These are phyloP conservation scores for Neurospora sp. DNA, from an alignment of 495 filamentous ascomycete genomes.

Conservation along the genomic window DNA sequence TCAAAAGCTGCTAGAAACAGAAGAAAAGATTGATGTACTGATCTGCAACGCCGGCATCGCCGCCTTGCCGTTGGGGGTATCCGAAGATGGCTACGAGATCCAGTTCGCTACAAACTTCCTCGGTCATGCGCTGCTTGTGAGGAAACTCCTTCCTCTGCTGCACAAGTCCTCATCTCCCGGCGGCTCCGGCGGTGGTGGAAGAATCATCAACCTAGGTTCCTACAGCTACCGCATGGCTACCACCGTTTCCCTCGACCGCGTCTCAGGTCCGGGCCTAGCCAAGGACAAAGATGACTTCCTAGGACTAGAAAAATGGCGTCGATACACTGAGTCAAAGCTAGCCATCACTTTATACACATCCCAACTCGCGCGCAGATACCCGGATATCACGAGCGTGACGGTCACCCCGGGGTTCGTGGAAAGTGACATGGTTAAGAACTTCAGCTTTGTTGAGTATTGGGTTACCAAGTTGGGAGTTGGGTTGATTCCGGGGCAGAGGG, in stretches of 20 bases:
- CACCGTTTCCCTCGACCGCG: neutral
- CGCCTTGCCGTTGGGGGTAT: rapidly evolving
- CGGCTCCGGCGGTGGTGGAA: neutral
- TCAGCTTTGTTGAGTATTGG: neutral
- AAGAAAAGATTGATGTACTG: rapidly evolving
- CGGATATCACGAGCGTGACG: neutral
- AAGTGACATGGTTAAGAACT: neutral
- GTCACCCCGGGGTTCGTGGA: neutral
- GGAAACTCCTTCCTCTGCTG: neutral
- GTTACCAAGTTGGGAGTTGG: neutral
- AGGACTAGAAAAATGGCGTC: neutral
- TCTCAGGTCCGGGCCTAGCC: neutral
- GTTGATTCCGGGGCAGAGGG: neutral
- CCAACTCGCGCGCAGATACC: neutral
- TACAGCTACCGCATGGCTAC: rapidly evolving
- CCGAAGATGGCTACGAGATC: neutral
- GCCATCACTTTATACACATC: rapidly evolving
- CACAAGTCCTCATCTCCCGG: neutral
- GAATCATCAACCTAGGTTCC: neutral
- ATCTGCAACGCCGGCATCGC: neutral
- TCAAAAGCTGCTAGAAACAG: rapidly evolving
- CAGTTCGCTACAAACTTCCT: neutral
- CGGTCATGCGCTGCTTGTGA: neutral
- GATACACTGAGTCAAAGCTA: neutral
- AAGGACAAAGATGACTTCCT: neutral